These are phyloP conservation scores for Tricholoma terreum DNA, from an alignment of 768 basidiomycete genomes.

Conservation along the genomic window DNA sequence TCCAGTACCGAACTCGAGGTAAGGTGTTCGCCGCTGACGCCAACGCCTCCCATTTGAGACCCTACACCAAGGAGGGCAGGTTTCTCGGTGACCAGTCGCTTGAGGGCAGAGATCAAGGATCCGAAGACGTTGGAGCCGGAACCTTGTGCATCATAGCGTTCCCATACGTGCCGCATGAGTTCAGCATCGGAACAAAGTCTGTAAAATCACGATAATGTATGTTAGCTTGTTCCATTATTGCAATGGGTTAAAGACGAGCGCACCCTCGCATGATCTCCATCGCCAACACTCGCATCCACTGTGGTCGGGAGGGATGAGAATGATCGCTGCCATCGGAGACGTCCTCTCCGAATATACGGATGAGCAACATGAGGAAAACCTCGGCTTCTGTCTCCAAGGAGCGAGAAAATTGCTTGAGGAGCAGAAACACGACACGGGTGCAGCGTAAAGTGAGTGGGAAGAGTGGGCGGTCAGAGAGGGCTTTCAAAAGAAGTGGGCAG, in stretches of 20 bases:
- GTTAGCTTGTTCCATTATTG: background rate
- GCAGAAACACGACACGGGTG: conserved; percentile 89
- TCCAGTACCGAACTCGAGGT: conserved; percentile 56
- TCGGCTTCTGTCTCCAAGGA: conserved; percentile 83
- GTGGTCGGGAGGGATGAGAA: conserved; percentile 47
- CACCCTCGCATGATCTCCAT: conserved; percentile 93
- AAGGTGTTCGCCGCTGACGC: conserved; percentile 42
- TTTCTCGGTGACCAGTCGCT: conserved; percentile 85
- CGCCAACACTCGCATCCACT: conserved; percentile 88
- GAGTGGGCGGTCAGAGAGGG: conserved; percentile 74
- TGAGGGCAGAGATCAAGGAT: conserved; percentile 77
- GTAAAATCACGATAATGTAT: background rate
- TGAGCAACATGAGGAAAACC: conserved; percentile 76
- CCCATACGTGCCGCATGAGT: conserved; percentile 76
- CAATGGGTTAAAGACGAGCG: conserved; percentile 2
- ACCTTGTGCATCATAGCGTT: conserved; percentile 65
- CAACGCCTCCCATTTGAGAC: conserved; percentile 79
- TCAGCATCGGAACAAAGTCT: conserved; percentile 80
- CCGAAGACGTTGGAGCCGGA: conserved; percentile 69
- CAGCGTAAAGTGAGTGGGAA: conserved; percentile 91
- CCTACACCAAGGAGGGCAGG: conserved; percentile 79
- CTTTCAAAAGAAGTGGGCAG: conserved; percentile 84
- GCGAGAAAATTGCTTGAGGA: conserved; percentile 85
- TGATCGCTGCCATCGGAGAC: conserved; percentile 22
- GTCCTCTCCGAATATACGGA: conserved; percentile 61